Evolutionary conservation across 2,329 filamentous ascomycete species (phyloP).

Genomic region (Stachybotrys elegans): DNA sequence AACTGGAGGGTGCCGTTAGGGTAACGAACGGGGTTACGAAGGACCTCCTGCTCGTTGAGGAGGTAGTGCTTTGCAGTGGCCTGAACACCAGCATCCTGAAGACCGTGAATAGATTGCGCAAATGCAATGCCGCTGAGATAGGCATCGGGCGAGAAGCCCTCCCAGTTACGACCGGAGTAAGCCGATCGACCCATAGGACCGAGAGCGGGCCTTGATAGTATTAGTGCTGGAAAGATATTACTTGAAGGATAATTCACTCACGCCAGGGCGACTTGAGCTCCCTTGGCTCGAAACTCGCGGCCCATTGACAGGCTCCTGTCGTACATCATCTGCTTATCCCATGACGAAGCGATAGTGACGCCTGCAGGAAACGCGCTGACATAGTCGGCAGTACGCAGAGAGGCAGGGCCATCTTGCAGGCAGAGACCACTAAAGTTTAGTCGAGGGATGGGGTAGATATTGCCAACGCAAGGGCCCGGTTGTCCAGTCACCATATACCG

Average conservation of each 20-base stretch:
- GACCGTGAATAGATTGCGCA: constrained; percentile 54
- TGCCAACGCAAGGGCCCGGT: constrained; percentile 14
- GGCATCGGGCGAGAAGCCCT: constrained; percentile 75
- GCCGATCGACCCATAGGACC: neutral
- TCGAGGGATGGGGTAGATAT: constrained; percentile 10
- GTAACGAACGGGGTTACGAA: constrained; percentile 23
- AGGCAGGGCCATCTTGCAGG: constrained; percentile 9
- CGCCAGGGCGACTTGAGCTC: constrained; percentile 8
- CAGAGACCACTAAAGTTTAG: constrained; percentile 10
- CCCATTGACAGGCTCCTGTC: constrained; percentile 6
- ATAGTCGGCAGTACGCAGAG: neutral
- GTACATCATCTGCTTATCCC: constrained; percentile 8
- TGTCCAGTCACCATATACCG: constrained; percentile 15
- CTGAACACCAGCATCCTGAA: constrained; percentile 46
- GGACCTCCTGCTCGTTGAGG: constrained; percentile 64
- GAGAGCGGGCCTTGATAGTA: neutral
- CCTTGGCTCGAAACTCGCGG: constrained; percentile 8
- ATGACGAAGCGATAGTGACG: constrained; percentile 1
- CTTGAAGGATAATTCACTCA: too few relatives aligned
- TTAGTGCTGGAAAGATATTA: constrained; percentile 3
- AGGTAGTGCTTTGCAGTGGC: constrained; percentile 58
- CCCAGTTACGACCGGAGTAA: constrained; percentile 68
- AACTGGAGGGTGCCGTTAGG: neutral
- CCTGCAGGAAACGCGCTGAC: neutral
- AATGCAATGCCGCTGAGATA: constrained; percentile 64